Evolutionary conservation across 2,329 filamentous ascomycete genomes (phyloP).

Genomic region (Beauveria australis): DNA sequence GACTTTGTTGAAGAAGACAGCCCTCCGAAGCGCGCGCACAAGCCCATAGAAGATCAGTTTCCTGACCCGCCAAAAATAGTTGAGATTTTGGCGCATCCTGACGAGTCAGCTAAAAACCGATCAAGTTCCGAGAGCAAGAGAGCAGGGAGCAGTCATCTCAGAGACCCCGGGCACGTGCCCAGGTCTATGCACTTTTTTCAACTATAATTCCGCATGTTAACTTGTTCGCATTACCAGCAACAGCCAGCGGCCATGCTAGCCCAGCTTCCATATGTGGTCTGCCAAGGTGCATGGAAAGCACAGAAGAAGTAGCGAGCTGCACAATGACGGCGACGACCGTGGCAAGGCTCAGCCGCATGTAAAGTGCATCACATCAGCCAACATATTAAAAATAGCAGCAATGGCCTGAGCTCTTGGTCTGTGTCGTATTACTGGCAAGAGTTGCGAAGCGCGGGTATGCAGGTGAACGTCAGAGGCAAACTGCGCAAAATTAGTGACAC

Average conservation of each 20-base stretch:
- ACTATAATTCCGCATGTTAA: too few relatives aligned
- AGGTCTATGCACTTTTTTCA: too few relatives aligned
- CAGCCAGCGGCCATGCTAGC: too few relatives aligned
- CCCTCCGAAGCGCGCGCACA: neutral
- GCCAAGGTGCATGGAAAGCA: neutral
- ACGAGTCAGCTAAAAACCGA: neutral
- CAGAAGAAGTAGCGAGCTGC: neutral
- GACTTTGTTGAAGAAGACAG: neutral
- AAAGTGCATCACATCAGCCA: neutral
- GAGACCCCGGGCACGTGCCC: too few relatives aligned
- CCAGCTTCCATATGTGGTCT: neutral
- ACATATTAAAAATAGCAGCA: neutral
- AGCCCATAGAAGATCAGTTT: neutral
- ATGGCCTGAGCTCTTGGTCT: too few relatives aligned
- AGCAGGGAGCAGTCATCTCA: too few relatives aligned
- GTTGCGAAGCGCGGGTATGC: neutral
- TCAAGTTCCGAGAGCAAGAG: too few relatives aligned
- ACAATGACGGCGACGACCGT: neutral
- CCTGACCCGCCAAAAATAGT: too few relatives aligned
- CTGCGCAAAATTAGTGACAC: slow-evolving; percentile 1
- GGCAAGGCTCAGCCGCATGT: neutral
- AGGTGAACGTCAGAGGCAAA: neutral
- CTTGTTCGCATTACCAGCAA: too few relatives aligned
- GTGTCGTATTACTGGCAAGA: too few relatives aligned
- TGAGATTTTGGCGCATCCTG: too few relatives aligned